Percentiles rank a stretch among this genome's conserved stretches.
Evolutionary conservation across 2,329 filamentous ascomycete species (phyloP).

Genomic region (Neoarthrinium moseri): DNA sequence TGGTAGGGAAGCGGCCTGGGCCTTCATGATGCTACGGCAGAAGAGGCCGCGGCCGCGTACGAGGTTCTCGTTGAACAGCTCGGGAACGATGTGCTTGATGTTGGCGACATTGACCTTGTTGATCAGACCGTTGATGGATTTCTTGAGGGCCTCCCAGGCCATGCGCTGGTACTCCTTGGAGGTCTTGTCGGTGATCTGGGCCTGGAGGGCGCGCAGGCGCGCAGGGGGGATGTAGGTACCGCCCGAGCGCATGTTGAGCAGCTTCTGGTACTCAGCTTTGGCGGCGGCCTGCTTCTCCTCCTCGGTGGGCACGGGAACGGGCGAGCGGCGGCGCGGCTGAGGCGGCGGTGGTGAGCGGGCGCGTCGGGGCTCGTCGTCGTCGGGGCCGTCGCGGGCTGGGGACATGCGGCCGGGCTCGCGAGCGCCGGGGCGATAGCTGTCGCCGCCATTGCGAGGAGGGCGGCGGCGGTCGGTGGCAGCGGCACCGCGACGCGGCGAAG

Average conservation of each 20-base stretch:
- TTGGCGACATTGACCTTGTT: slow-evolving; percentile 99
- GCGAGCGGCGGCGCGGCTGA: slow-evolving; percentile 18
- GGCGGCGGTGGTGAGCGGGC: slow-evolving; percentile 14
- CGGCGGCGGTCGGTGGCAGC: slow-evolving; percentile 23
- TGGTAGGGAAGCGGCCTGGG: slow-evolving; percentile 89
- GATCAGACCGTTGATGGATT: slow-evolving; percentile 97
- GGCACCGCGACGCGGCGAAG: slow-evolving; percentile 29
- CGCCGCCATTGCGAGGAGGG: slow-evolving; percentile 42
- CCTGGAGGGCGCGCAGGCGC: slow-evolving; percentile 84
- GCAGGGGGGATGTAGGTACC: slow-evolving; percentile 96
- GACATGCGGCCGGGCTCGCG: slow-evolving; percentile 21
- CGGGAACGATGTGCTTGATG: slow-evolving; percentile 95
- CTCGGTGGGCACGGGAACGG: slow-evolving; percentile 51
- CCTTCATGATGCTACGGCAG: slow-evolving; percentile 97
- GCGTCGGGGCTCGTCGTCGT: slow-evolving; percentile 2
- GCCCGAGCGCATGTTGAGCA: slow-evolving; percentile 88
- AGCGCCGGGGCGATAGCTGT: slow-evolving; percentile 47
- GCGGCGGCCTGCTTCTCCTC: slow-evolving; percentile 85
- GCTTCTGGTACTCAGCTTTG: slow-evolving; percentile 90
- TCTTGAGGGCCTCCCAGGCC: slow-evolving; percentile 98
- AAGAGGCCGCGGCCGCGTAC: slow-evolving; percentile 89
- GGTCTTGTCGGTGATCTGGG: slow-evolving; percentile 93
- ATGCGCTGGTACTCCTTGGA: slow-evolving; percentile 98
- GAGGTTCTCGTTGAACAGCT: slow-evolving; percentile 93
- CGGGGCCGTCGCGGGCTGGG: not conserved